Evolutionary conservation across 169 alveolate genomes (phyloP).

Genomic region (Eimeria praecox): DNA sequence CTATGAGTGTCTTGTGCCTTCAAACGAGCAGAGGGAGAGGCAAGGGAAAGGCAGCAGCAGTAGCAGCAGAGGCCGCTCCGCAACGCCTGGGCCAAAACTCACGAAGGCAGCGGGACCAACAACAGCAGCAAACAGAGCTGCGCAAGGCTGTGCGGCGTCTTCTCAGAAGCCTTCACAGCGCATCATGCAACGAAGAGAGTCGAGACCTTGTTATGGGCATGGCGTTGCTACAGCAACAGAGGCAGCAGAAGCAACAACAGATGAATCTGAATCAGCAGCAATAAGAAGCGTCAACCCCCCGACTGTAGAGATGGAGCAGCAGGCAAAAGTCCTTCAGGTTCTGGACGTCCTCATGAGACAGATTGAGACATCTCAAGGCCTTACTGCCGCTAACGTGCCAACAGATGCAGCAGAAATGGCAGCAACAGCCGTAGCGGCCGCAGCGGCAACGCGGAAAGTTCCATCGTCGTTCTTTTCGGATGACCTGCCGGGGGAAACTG

Average conservation of each 20-base stretch:
- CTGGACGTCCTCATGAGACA: constrained; percentile 54
- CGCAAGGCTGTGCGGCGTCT: not conserved
- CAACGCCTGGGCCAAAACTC: not conserved
- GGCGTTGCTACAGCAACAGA: not conserved
- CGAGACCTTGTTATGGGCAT: not conserved
- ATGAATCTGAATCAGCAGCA: not conserved
- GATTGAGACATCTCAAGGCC: constrained; percentile 44
- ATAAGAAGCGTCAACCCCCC: not conserved
- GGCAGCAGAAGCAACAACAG: constrained; percentile 23
- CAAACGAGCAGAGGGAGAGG: not conserved
- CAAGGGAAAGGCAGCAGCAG: not conserved
- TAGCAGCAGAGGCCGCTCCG: not conserved
- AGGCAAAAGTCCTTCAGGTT: constrained; percentile 29
- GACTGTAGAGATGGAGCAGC: constrained; percentile 1
- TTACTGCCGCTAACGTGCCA: not conserved
- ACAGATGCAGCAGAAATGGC: constrained; percentile 29
- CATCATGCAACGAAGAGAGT: not conserved
- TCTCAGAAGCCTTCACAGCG: not conserved
- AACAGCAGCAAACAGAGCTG: not conserved
- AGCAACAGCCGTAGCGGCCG: constrained; percentile 11
- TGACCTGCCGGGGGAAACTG: not conserved
- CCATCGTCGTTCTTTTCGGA: constrained; percentile 17
- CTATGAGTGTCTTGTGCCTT: not conserved
- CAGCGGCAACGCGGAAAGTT: not conserved
- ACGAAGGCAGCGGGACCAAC: not conserved